A percentile compares a stretch with the other conserved stretches of the same genome.
phyloP scores from a whole-genome alignment of 176 grass and related monocot species.

The Guadua angustifolia region DNA sequence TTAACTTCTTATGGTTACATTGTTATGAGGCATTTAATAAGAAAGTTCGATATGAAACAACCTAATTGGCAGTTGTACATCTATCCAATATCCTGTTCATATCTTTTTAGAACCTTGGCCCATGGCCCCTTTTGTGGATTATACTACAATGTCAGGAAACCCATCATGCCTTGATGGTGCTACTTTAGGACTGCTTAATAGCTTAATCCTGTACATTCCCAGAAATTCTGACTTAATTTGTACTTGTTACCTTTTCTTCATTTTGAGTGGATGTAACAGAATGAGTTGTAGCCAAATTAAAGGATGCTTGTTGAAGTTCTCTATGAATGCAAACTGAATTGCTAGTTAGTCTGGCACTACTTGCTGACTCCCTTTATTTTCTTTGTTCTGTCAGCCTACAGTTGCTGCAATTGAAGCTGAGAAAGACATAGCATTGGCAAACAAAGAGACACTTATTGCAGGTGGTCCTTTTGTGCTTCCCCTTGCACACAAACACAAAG shows the following conservation, averaged over 20 bases:
- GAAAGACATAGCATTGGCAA: conserved; percentile 94
- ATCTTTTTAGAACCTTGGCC: conserved; percentile 37
- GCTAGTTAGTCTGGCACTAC: conserved; percentile 17
- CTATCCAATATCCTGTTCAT: conserved; percentile 39
- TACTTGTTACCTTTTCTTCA: not conserved
- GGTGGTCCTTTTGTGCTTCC: conserved; percentile 97
- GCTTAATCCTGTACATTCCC: conserved; percentile 17
- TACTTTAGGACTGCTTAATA: conserved; percentile 35
- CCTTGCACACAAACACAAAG: conserved; percentile 95
- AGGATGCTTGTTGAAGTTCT: conserved; percentile 5
- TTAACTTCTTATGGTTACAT: not conserved
- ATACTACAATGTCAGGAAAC: conserved; percentile 31
- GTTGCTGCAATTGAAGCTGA: conserved; percentile 97
- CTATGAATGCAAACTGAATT: conserved; percentile 9
- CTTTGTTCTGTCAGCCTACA: conserved; percentile 66
- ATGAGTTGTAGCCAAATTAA: conserved; percentile 7
- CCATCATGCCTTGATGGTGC: conserved; percentile 28
- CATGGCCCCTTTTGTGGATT: conserved; percentile 29
- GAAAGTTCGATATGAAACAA: not conserved
- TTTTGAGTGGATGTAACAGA: not conserved
- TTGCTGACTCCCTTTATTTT: conserved; percentile 5
- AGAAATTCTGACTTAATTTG: not conserved
- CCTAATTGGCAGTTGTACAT: conserved; percentile 4
- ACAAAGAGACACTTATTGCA: conserved; percentile 99
- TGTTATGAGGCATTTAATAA: not conserved